phyloP scores from a whole-genome alignment of 441 rosid species.

The Arabidopsis lyrata region DNA sequence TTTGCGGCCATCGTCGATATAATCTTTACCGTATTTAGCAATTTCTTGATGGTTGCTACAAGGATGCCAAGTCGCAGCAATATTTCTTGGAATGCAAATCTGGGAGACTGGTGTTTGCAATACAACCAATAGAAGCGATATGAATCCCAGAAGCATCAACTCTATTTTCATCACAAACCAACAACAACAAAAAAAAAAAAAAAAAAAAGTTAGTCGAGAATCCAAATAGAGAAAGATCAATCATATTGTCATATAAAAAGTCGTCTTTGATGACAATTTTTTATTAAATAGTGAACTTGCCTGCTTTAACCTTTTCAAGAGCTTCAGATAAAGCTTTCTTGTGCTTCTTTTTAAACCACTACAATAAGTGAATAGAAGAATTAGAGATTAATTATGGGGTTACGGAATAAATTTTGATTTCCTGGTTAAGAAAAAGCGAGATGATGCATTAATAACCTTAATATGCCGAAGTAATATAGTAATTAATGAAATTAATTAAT shows the following conservation, averaged over 20 bases:
- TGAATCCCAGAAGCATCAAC: constrained; percentile 91
- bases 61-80: constrained; percentile 81
- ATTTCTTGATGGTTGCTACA: constrained; percentile 40
- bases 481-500: not conserved
- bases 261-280: not conserved
- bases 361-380: constrained; percentile 19
- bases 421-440: not conserved
- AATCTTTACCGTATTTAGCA: not conserved
- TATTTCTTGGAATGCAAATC: constrained; percentile 55
- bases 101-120: constrained; percentile 56
- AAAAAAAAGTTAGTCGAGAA: constrained; percentile 2
- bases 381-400: not conserved
- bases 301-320: constrained; percentile 84
- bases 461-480: not conserved
- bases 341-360: constrained; percentile 70
- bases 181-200: not conserved
- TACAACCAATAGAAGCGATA: constrained; percentile 82
- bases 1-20: constrained; percentile 43
- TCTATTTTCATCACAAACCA: constrained; percentile 52
- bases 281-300: constrained; percentile 43
- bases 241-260: not conserved
- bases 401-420: not conserved
- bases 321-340: constrained; percentile 80
- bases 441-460: not conserved
- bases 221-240: not conserved